These are phyloP conservation scores for Tephrocybe sp. DNA, from an alignment of 768 basidiomycete genomes.

Conservation along the genomic window DNA sequence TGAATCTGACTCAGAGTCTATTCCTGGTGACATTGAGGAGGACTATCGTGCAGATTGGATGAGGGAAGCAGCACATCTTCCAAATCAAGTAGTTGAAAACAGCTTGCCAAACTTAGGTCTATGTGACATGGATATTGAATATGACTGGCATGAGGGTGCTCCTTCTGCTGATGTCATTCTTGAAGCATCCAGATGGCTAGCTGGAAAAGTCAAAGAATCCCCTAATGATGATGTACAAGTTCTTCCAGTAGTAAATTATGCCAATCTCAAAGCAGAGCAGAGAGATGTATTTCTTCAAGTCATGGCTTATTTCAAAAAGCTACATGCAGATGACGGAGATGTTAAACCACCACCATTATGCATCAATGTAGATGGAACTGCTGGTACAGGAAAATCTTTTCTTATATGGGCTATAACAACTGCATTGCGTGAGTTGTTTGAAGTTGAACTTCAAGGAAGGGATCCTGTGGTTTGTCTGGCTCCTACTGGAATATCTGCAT, in stretches of 20 bases:
- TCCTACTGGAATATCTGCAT: slow-evolving; percentile 13
- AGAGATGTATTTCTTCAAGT: slow-evolving; percentile 10
- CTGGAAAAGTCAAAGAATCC: slow-evolving; percentile 18
- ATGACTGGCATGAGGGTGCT: slow-evolving; percentile 23
- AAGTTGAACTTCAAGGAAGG: slow-evolving; percentile 9
- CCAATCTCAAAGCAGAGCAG: slow-evolving; percentile 9
- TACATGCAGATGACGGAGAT: neutral
- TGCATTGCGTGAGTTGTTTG: slow-evolving; percentile 16
- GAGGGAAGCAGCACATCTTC: slow-evolving; percentile 19
- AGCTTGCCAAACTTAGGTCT: slow-evolving; percentile 15
- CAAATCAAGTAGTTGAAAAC: slow-evolving; percentile 15
- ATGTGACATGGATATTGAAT: slow-evolving; percentile 20
- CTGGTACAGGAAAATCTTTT: slow-evolving; percentile 28
- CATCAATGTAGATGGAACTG: slow-evolving; percentile 28
- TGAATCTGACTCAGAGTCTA: neutral
- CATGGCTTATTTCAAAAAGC: slow-evolving; percentile 12
- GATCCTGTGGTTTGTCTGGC: slow-evolving; percentile 21
- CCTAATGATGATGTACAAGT: slow-evolving; percentile 22
- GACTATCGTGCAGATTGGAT: slow-evolving; percentile 22
- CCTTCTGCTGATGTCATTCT: slow-evolving; percentile 3
- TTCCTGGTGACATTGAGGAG: slow-evolving; percentile 5
- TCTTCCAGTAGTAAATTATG: slow-evolving; percentile 17
- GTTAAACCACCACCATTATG: slow-evolving; percentile 4
- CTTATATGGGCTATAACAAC: slow-evolving; percentile 24
- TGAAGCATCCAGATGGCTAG: slow-evolving; percentile 17